These are phyloP conservation scores for Tuber brumale DNA, from an alignment of 495 filamentous ascomycete species.

Conservation along the genomic window DNA sequence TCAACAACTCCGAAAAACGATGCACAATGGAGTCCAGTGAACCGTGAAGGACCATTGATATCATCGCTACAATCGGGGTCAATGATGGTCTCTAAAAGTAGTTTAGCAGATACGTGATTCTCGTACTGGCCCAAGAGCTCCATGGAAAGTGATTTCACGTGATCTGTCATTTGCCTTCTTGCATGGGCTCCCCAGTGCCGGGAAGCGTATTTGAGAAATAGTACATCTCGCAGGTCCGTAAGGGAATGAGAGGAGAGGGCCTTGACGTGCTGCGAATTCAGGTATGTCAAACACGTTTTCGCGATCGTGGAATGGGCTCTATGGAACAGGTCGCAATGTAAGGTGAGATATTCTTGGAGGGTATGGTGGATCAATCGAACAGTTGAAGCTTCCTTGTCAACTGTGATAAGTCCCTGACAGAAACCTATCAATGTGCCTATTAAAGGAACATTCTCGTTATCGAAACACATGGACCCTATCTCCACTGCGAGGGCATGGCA, in stretches of 20 bases:
- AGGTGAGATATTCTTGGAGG: background rate
- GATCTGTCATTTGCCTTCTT: background rate
- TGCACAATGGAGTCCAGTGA: background rate
- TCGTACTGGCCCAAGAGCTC: background rate
- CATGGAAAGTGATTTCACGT: background rate
- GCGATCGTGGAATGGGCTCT: background rate
- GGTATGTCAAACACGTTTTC: background rate
- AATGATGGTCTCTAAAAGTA: background rate
- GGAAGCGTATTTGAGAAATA: background rate
- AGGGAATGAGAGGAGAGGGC: background rate
- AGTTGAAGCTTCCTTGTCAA: conserved; percentile 7
- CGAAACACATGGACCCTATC: no score
- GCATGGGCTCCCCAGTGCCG: background rate
- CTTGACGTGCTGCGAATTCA: background rate
- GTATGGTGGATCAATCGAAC: background rate
- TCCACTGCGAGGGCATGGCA: no score
- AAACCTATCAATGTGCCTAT: background rate
- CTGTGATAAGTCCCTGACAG: conserved; percentile 10
- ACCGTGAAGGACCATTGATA: background rate
- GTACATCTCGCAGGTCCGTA: background rate
- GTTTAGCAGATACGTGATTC: background rate
- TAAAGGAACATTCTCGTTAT: background rate
- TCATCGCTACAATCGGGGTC: no score
- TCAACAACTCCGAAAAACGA: background rate
- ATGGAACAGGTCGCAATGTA: background rate